phyloP scores from a whole-genome alignment of 305 asterid genomes.

The Fraxinus dipetala region DNA sequence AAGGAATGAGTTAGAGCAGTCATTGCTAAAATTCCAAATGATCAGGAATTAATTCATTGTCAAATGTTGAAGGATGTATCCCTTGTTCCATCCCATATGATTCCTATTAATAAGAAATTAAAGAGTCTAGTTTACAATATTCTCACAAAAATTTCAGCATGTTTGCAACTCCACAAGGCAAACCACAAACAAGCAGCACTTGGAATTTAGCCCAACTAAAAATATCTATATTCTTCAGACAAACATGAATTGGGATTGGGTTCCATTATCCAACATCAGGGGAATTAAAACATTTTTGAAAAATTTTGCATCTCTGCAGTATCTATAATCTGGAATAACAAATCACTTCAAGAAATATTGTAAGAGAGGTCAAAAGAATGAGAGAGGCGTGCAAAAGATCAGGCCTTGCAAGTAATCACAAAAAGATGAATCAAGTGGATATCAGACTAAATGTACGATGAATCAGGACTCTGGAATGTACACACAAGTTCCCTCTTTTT shows the following conservation, averaged over 20 bases:
- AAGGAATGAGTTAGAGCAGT: conserved; percentile 19
- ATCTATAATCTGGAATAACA: background rate
- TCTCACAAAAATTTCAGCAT: background rate
- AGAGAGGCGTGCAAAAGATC: background rate
- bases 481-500: background rate
- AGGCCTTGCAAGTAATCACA: background rate
- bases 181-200: background rate
- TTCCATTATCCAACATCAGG: background rate
- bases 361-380: background rate
- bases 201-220: conserved; percentile 15
- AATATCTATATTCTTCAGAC: background rate
- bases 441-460: background rate
- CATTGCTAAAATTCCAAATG: background rate
- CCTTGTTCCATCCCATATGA: conserved; percentile 10
- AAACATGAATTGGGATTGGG: conserved; percentile 3
- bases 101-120: conserved; percentile 9
- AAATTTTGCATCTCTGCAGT: background rate
- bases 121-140: conserved; percentile 13
- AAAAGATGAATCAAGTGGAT: background rate
- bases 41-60: conserved; percentile 9
- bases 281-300: background rate
- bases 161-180: conserved; percentile 1
- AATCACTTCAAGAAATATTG: background rate
- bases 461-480: background rate
- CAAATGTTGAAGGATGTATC: conserved; percentile 1